A percentile compares a stretch with the other conserved stretches of the same genome.
Conservation (phyloP, 2,329 filamentous ascomycete species). For the Trichoderma hamatum region DNA sequence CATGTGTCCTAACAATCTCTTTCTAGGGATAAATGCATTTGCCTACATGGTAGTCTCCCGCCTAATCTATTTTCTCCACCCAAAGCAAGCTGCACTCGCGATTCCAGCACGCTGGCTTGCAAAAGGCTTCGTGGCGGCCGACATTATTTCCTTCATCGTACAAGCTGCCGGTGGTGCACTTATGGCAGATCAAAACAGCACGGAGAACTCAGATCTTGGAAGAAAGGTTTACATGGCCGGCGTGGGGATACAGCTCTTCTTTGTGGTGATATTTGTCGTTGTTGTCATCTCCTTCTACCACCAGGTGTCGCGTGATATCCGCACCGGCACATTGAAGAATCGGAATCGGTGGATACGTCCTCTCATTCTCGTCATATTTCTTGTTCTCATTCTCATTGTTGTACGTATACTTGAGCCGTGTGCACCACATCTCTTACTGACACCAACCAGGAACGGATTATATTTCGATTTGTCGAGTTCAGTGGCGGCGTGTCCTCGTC, state of each 20-base stretch:
- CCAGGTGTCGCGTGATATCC: conserved; percentile 31
- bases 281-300: conserved; percentile 44
- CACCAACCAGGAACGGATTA: conserved; percentile 53
- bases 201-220: conserved; percentile 39
- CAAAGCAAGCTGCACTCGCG: conserved; percentile 42
- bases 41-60: conserved; percentile 50
- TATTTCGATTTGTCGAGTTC: conserved; percentile 63
- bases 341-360: conserved; percentile 38
- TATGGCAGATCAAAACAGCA: conserved; percentile 36
- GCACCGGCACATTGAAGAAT: background rate
- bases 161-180: conserved; percentile 47
- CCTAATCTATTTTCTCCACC: conserved; percentile 45
- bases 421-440: background rate
- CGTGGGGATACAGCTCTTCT: conserved; percentile 43
- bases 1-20: conserved; percentile 12
- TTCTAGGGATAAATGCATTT: conserved; percentile 48
- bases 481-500: conserved; percentile 44
- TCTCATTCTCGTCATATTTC: conserved; percentile 41
- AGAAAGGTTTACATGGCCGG: conserved; percentile 46
- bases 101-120: conserved; percentile 45
- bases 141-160: conserved; percentile 52
- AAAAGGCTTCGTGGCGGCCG: conserved; percentile 51
- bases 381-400: conserved; percentile 42
- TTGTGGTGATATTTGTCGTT: conserved; percentile 43
- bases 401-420: conserved; percentile 34